Evolutionary conservation across 1,284 basidiomycete genomes (phyloP), one percentile per base, ranked within the genome.

Genomic region (Austropuccinia psidii): DNA sequence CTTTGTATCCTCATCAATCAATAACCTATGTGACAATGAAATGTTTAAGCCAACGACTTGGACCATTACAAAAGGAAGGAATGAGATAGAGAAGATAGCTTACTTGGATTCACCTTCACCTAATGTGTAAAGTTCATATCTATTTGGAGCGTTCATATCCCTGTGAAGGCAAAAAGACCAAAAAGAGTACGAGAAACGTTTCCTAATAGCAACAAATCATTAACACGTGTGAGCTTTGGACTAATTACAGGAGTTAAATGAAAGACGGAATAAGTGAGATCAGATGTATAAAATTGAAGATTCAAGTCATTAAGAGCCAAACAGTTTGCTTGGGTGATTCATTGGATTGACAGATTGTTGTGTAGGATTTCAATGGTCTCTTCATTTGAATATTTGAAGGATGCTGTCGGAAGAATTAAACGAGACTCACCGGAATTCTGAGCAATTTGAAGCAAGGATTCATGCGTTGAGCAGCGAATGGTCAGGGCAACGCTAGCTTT

Each of bases 1-100:
- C 83, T 95, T 96, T 58, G 93, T 94, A 82, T 98, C 95, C 82
- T 98, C 94, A 13, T 87, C 87, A 69, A 98, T 85, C 79, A 93
- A 90, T 74, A 98, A 87, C 60, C 93, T 94, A 78, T n/a, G n/a
- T 55, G 5, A 49, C 57, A 27, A 4, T 37, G 31, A n/a, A 49
- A 57, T 15, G 9, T 17, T 19, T 19, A 21, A 70, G 35, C 61
- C 68, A 45, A 37, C 61, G 65, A 50, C 61, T 81, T 43, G n/a
- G n/a, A n/a, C n/a, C n/a, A n/a, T n/a, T n/a, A n/a, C n/a, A n/a
- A n/a, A 21, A 57, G 68, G 8, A 11, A 21, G 41, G 35, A 29
- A n/a, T 45, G n/a, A 61, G 64, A 35, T 62, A 35, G 33, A 29
- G 45, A 67, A 77, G 35, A 52, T 47, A 54, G 74, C 91, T 84